These are phyloP conservation scores for Talaromyces atroroseus DNA, from an alignment of 2,329 filamentous ascomycete species.

Conservation along the genomic window DNA sequence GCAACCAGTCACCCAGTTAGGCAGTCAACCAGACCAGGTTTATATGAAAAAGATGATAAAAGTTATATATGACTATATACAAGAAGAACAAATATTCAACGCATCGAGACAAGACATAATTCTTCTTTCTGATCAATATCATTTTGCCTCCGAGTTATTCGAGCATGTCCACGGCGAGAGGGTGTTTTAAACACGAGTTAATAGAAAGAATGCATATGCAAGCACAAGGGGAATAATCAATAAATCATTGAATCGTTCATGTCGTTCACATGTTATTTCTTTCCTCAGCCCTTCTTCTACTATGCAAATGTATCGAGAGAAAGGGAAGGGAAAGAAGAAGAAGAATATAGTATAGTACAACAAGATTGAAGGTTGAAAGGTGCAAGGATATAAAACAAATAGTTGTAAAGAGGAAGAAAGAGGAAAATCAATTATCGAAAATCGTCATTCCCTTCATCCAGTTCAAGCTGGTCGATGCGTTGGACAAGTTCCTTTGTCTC, in stretches of 20 bases:
- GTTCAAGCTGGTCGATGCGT: slow-evolving; percentile 38
- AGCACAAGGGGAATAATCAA: neutral
- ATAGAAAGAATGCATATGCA: neutral
- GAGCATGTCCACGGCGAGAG: no score
- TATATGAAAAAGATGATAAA: no score
- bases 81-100: no score
- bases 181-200: no score
- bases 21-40: no score
- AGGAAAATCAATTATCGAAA: slow-evolving; percentile 26
- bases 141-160: no score
- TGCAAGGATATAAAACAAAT: neutral
- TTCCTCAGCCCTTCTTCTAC: neutral
- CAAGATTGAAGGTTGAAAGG: slow-evolving; percentile 4
- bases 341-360: neutral
- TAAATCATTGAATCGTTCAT: slow-evolving; percentile 7
- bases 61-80: no score
- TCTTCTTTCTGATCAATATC: no score
- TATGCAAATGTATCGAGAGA: neutral
- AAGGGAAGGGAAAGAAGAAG: neutral
- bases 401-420: neutral
- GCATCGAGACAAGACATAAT: no score
- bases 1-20: no score
- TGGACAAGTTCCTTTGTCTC: slow-evolving; percentile 70
- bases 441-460: slow-evolving; percentile 32
- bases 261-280: neutral